Evolutionary conservation across 352 stramenopile species (phyloP), one percentile per base, ranked within the genome.

Genomic region (Pythium brassicae): DNA sequence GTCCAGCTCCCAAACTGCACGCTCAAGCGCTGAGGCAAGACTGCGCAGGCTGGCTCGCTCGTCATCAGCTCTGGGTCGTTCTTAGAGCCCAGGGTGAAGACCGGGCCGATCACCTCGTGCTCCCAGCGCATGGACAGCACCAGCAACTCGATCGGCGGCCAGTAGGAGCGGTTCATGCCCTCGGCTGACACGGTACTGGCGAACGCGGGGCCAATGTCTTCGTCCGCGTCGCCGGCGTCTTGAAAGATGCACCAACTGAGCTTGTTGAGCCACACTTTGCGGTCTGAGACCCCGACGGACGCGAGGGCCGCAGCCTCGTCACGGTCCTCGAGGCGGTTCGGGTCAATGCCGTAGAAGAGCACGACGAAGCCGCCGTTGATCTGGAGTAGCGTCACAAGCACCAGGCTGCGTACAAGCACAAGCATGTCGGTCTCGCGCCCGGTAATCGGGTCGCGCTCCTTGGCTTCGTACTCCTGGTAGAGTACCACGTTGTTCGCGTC

Each of bases 301-400:
- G 60, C 57, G 35, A 65, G 52, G 26, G 58, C 54, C n/a, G 59
- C 56, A 10, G 29, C 53, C 50, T 73, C 56, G 45, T 55, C 59
- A 19, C 51, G 52, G n/a, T 59, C 65, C 5, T 56, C 50, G 25
- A 76, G 60, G 2, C 54, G 53, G 10, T 29, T 46, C 14, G 53
- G 59, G 40, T 78, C 64, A 25, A 82, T 50, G 3, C 64, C 61
- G 10, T 68, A 67, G 59, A 74, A 78, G 27, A 82, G 63, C 27
- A 67, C 66, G 53, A 74, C 59, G 42, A 59, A 68, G 19, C 70
- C 69, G 22, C 68, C 43, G n/a, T 63, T 51, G 35, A 68, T 67
- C 40, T 69, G 39, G 25, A 82, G 73, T 14, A 71, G 69, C 20
- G 72, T 74, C 34, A 65, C 61, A 17, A 82, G 53, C 19, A 78